Base-by-base conservation (phyloP, 192 early-diverging fungal genomes). In the Phlyctochytrium bullatum region DNA sequence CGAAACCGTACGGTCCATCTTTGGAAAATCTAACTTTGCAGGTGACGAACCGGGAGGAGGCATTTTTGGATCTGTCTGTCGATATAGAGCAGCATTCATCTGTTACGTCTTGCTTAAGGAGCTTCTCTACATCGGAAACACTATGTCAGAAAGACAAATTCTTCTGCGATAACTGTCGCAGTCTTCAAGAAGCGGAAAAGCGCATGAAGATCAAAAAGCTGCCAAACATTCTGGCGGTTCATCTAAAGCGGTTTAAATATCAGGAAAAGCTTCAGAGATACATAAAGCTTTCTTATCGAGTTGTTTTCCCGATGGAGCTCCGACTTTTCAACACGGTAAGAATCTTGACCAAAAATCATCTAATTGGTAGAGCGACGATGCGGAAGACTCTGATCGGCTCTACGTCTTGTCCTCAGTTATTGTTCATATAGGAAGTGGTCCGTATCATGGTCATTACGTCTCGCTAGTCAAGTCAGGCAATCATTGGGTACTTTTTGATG, bases 231-330 rank as follows among this genome's bases (percentile, higher is more conserved):
- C 76, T 99, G 28, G 95, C 93, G 0, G 80, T 99, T 33, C 97
- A 99, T 65, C 76, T 99, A 33, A 99, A 99, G 73, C 86, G 97
- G 33, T 99, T 99, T 78, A 99, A 99, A 73, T 99, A 93, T 76
- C 92, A 96, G 69, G 94, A 99, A 65, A 82, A 89, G 20, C 79
- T 95, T 71, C 89, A 92, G 36, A 83, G 92, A 56, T 92, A 96
- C 70, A 89, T 94, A 67, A 99, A 99, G 77, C 86, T 99, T 28
- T 89, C 92, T 36, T 94, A 96, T 72, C 86, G 97, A 27, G 95
- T 99, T 23, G 86, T 91, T 36, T 99, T 98, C 64, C 95, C 95
- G 3, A 83, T 92, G 36, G 94, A 99, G 74, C 82, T 99, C 60
- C 84, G 94, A 36, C 79, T 98, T 52, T 98, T 96, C 61, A 95